phyloP scores from a whole-genome alignment of 2,329 filamentous ascomycete species.

The Penicillium sp. region DNA sequence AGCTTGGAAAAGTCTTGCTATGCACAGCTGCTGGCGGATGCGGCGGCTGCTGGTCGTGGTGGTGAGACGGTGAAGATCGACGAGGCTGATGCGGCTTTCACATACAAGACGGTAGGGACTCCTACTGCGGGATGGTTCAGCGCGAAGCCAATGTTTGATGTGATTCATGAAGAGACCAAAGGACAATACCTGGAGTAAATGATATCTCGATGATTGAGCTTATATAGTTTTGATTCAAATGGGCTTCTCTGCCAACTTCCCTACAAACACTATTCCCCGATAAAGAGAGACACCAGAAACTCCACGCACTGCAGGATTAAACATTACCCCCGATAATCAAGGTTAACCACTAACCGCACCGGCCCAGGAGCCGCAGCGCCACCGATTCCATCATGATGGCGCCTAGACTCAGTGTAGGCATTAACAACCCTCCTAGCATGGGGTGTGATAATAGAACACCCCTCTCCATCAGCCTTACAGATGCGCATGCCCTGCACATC shows the following conservation, averaged over 20 bases:
- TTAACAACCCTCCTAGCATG: conserved; percentile 21
- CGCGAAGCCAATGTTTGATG: conserved; percentile 66
- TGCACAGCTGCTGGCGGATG: conserved; percentile 50
- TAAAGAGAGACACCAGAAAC: not conserved
- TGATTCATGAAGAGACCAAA: conserved; percentile 58
- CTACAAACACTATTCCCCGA: not conserved
- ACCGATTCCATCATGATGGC: conserved; percentile 33
- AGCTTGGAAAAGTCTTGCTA: conserved; percentile 52
- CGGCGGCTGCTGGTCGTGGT: conserved; percentile 53
- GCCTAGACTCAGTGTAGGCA: conserved; percentile 27
- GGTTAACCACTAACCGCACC: conserved; percentile 25
- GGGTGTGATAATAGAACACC: conserved; percentile 29
- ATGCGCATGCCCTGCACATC: conserved; percentile 35
- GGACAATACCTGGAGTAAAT: conserved; percentile 51
- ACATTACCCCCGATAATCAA: conserved; percentile 26
- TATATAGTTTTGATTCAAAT: too few relatives aligned
- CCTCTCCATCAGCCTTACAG: conserved; percentile 22
- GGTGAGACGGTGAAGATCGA: conserved; percentile 61
- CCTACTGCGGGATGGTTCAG: conserved; percentile 63
- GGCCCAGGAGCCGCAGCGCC: conserved; percentile 29
- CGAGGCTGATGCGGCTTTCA: conserved; percentile 63
- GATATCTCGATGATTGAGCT: too few relatives aligned
- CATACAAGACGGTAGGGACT: conserved; percentile 60
- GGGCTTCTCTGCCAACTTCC: too few relatives aligned
- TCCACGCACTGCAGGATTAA: conserved; percentile 3